These are phyloP conservation scores for Brassica balearica DNA, from an alignment of 441 rosid genomes.

Conservation along the genomic window DNA sequence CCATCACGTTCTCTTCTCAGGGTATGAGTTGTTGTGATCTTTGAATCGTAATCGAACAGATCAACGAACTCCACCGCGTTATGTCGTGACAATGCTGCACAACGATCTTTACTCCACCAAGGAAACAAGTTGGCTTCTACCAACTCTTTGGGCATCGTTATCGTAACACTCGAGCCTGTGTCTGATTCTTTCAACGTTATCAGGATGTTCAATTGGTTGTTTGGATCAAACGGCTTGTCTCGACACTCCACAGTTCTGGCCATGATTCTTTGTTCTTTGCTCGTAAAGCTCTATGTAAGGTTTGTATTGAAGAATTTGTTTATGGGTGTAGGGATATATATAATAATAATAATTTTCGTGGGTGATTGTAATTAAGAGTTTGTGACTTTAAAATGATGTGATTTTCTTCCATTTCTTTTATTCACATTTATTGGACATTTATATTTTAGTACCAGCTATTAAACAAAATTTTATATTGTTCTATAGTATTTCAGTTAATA, in stretches of 20 bases:
- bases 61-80: background rate
- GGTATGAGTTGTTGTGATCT: background rate
- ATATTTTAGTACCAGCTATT: background rate
- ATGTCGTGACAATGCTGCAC: background rate
- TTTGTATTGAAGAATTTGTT: background rate
- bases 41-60: background rate
- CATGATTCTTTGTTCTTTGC: background rate
- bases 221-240: conserved; percentile 14
- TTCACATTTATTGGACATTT: background rate
- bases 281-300: background rate
- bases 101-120: background rate
- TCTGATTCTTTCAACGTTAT: conserved; percentile 22
- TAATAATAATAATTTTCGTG: background rate
- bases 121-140: background rate
- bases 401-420: background rate
- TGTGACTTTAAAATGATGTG: background rate
- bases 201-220: background rate
- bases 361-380: background rate
- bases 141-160: background rate
- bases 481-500: background rate
- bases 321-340: background rate
- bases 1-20: conserved; percentile 1
- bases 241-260: background rate
- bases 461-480: background rate
- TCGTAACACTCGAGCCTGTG: background rate